Evolutionary conservation across 495 filamentous ascomycete genomes (phyloP).

Genomic region (Opeltia flavorubescens): DNA sequence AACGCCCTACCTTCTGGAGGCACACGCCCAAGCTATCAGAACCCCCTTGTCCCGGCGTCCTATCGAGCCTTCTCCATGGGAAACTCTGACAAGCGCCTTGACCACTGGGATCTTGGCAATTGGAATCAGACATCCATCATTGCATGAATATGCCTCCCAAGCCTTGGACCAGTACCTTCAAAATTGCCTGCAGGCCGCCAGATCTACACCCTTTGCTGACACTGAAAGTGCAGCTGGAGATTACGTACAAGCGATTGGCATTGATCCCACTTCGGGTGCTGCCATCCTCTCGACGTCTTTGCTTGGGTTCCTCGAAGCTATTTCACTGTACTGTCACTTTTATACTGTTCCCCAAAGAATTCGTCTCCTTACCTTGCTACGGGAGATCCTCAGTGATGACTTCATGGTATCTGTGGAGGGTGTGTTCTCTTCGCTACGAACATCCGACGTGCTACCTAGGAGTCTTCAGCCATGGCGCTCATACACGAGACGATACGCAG

Average conservation of each 20-base stretch:
- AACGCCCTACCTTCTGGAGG: constrained; percentile 68
- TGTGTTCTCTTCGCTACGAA: constrained; percentile 73
- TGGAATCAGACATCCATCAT: constrained; percentile 48
- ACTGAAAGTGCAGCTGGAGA: constrained; percentile 33
- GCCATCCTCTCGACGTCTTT: constrained; percentile 67
- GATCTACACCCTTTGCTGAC: constrained; percentile 21
- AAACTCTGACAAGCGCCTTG: constrained; percentile 65
- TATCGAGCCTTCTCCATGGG: constrained; percentile 81
- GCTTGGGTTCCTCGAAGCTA: constrained; percentile 74
- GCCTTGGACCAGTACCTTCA: constrained; percentile 54
- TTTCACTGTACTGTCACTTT: constrained; percentile 58
- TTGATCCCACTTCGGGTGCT: constrained; percentile 50
- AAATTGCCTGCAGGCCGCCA: constrained; percentile 42
- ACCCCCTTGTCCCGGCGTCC: constrained; percentile 68
- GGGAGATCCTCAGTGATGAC: constrained; percentile 59
- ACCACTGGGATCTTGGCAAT: constrained; percentile 66
- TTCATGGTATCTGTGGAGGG: constrained; percentile 77
- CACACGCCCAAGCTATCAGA: constrained; percentile 60
- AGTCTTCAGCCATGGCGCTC: constrained; percentile 64
- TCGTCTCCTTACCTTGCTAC: constrained; percentile 51
- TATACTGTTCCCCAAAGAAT: constrained; percentile 62
- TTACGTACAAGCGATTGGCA: constrained; percentile 25
- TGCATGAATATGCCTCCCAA: constrained; percentile 46
- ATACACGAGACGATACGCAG: constrained; percentile 69
- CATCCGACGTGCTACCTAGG: constrained; percentile 31